Percentiles rank a stretch among this genome's conserved stretches.
Evolutionary conservation across 2,329 filamentous ascomycete species (phyloP).

Genomic region (Aspergillus neoniger): DNA sequence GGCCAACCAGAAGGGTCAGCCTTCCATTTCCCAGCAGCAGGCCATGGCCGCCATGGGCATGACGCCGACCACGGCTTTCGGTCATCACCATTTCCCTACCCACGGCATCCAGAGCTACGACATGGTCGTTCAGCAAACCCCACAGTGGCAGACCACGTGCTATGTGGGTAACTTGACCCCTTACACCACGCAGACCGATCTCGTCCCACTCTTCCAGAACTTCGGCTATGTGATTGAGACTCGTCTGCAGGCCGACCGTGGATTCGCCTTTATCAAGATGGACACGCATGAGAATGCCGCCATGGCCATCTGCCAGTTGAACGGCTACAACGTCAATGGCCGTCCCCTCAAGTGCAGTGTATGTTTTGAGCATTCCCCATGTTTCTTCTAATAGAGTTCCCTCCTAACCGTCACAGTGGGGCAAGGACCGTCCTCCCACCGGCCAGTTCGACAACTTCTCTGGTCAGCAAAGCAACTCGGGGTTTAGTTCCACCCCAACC

Average conservation of each 20-base stretch:
- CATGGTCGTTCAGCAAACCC: constrained; percentile 92
- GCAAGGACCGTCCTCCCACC: constrained; percentile 94
- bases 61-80: constrained; percentile 94
- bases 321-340: constrained; percentile 96
- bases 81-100: constrained; percentile 96
- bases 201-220: constrained; percentile 98
- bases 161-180: constrained; percentile 98
- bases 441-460: constrained; percentile 80
- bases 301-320: constrained; percentile 97
- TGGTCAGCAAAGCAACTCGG: constrained; percentile 72
- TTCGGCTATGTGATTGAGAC: constrained; percentile 98
- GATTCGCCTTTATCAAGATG: constrained; percentile 99
- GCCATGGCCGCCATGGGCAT: constrained; percentile 97
- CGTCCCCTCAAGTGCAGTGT: constrained; percentile 98
- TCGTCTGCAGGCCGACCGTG: constrained; percentile 94
- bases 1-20: constrained; percentile 99
- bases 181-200: constrained; percentile 93
- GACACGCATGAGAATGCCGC: constrained; percentile 96
- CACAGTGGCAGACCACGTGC: constrained; percentile 96
- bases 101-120: constrained; percentile 97
- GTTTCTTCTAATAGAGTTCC: constrained; percentile 33
- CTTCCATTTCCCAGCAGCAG: constrained; percentile 96
- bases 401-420: constrained; percentile 68
- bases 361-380: constrained; percentile 51
- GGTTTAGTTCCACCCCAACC: constrained; percentile 72